Evolutionary conservation across 768 basidiomycete genomes (phyloP), one percentile per base, ranked within the genome.

Genomic region (Mycena crocata): DNA sequence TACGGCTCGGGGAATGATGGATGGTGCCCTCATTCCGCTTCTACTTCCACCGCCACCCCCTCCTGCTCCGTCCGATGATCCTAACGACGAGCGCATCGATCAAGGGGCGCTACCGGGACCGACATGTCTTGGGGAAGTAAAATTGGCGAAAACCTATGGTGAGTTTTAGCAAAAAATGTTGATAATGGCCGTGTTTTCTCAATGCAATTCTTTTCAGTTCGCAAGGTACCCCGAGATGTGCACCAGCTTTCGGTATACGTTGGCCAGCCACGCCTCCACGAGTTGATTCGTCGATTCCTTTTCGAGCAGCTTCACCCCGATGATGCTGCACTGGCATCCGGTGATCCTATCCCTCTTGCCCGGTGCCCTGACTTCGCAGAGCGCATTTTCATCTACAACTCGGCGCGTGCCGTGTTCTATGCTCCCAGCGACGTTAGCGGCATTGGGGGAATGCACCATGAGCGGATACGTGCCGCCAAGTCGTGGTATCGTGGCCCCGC

Each of bases 381-480:
- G 26, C 51, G 48, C 3, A 48, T 70, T 0, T 60, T 37, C 54
- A 46, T 69, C 1, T 71, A 64, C 52, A 64, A 62, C 26, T 72
- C 72, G 24, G 72, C 72, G 10, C 56, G 59, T 1, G 70, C 67
- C 10, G 67, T 64, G 0, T 76, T 72, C 69, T 74, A 72, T 58
- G 76, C 78, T 2, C 76, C 78, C 0, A 78, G 76, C 55, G 72
- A 79, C 26, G 26, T 71, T n/a, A 71, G 62, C n/a, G 74, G 77
- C 2, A 45, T 67, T 10, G 69, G 71, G 15, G 75, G 77, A 0
- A 79, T 79, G 78, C 71, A 69, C 23, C 61, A 64, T 6, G 76
- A 79, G 57, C 57, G 61, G 15, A 79, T 78, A 12, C 66, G 71
- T 7, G 62, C 65, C 0, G 70, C 45, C 12, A 72, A 75, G 17